phyloP scores from a whole-genome alignment of 345 rosid species.

The Aethionema arabicum region DNA sequence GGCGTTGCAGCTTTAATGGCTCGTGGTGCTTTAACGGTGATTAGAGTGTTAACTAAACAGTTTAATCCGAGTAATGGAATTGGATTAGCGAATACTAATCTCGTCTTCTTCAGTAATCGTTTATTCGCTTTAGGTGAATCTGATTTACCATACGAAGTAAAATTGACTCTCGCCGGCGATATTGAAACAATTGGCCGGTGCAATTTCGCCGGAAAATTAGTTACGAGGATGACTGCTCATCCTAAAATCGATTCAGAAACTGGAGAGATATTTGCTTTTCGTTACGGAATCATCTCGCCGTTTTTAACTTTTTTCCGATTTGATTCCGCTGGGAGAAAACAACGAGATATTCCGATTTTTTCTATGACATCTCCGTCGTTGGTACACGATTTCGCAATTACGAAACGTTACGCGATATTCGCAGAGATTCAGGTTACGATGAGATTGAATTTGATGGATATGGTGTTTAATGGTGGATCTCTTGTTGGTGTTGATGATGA shows the following conservation, averaged over 20 bases:
- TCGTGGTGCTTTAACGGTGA: conserved; percentile 38
- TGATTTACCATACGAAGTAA: conserved; percentile 36
- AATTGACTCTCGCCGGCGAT: conserved; percentile 28
- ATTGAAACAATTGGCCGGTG: conserved; percentile 36
- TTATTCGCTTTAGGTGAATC: conserved; percentile 43
- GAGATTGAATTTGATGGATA: conserved; percentile 33
- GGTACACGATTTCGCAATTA: conserved; percentile 42
- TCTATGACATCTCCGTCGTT: conserved; percentile 41
- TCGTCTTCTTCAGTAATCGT: conserved; percentile 36
- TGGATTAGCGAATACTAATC: conserved; percentile 40
- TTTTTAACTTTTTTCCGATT: conserved; percentile 39
- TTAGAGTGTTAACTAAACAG: conserved; percentile 35
- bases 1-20: conserved; percentile 35
- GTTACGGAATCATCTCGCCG: conserved; percentile 43
- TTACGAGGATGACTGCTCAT: conserved; percentile 46
- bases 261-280: conserved; percentile 39
- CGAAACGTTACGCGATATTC: conserved; percentile 34
- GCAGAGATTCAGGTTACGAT: conserved; percentile 33
- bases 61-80: conserved; percentile 36
- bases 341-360: conserved; percentile 34
- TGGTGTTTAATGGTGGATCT: conserved; percentile 36
- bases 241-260: conserved; percentile 36
- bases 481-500: conserved; percentile 36
- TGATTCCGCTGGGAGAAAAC: conserved; percentile 32
- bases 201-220: conserved; percentile 35